A percentile compares a stretch with the other conserved stretches of the same genome.
These are phyloP conservation scores for Thuidium tamariscinum DNA, from an alignment of 225 moss, liverwort and hornwort species.

Conservation along the genomic window DNA sequence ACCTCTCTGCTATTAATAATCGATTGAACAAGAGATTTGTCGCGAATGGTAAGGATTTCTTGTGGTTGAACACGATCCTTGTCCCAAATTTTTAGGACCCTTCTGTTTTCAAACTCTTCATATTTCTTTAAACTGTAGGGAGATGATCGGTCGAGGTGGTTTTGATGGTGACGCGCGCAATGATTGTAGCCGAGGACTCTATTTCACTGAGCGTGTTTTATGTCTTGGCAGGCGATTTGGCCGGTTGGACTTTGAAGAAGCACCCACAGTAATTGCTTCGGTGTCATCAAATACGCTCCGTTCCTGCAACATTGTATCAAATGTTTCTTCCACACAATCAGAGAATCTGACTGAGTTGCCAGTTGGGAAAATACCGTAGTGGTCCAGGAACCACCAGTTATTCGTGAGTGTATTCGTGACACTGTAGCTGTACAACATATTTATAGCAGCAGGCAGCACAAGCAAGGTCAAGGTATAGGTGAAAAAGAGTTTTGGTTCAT, in stretches of 20 bases:
- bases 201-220: background rate
- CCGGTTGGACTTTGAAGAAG: conserved; percentile 58
- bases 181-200: background rate
- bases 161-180: background rate
- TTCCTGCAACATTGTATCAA: conserved; percentile 22
- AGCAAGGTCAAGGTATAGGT: conserved; percentile 25
- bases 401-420: conserved; percentile 18
- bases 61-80: background rate
- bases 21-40: conserved; percentile 73
- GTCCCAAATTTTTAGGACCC: background rate
- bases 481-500: background rate
- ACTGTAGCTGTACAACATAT: conserved; percentile 25
- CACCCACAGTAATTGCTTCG: conserved; percentile 45
- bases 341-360: conserved; percentile 8
- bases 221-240: conserved; percentile 45
- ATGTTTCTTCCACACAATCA: conserved; percentile 1
- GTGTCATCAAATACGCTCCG: conserved; percentile 19
- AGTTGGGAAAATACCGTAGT: background rate
- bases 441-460: conserved; percentile 18
- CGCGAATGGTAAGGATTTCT: conserved; percentile 15
- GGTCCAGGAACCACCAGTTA: conserved; percentile 11
- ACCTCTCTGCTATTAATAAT: conserved; percentile 86
- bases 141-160: background rate
- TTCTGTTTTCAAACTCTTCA: background rate
- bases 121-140: background rate